Base-by-base conservation (phyloP, 2,329 filamentous ascomycete genomes). In the Capronia americana region DNA sequence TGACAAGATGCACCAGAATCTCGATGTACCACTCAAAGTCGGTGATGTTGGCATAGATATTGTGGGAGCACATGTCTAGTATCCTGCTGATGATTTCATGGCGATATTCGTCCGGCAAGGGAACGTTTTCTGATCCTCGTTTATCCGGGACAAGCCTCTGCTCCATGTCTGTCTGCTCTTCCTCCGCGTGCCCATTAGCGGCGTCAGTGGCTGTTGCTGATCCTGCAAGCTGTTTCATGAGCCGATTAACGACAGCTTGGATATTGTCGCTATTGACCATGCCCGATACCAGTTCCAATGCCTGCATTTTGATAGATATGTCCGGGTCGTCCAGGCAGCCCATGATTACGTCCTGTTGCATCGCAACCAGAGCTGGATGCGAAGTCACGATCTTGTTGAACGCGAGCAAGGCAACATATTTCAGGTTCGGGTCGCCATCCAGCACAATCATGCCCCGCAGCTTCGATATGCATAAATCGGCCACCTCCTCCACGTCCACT, bases 21-120 rank as follows among this genome's bases (percentile, higher is more conserved):
- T 95, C 92, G 71, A 98, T 90, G 77, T 98, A 98, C 95, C 95
- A 99, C 72, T 97, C 94, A 77, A 99, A 99, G 76, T 99, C 94
- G 60, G 85, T 82, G 56, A 99, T 84, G 74, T 93, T 92, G 46
- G 86, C 86, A 77, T 98, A 99, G 68, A 93, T 97, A 70, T 93
- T 90, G 70, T 89, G 88, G 8, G 92, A 92, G 77, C 94, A 98
- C 88, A 99, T 96, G 67, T 89, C 88, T 11, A 98, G 77, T 67
- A 98, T 92, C 66, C 91, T 87, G 64, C 86, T 85, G 60, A 98
- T 92, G 23, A 97, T 92, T 73, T 92, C 92, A 44, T 89, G 82
- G 59, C 89, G 89, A 77, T 98, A 99, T 70, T 96, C 92, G 67
- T 93, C 90, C 0, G 95, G 93, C 7, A 98, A 82, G 10, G 89